These are phyloP conservation scores for Gracilaria caudata DNA, from an alignment of 23 red algal genomes.

Conservation along the genomic window DNA sequence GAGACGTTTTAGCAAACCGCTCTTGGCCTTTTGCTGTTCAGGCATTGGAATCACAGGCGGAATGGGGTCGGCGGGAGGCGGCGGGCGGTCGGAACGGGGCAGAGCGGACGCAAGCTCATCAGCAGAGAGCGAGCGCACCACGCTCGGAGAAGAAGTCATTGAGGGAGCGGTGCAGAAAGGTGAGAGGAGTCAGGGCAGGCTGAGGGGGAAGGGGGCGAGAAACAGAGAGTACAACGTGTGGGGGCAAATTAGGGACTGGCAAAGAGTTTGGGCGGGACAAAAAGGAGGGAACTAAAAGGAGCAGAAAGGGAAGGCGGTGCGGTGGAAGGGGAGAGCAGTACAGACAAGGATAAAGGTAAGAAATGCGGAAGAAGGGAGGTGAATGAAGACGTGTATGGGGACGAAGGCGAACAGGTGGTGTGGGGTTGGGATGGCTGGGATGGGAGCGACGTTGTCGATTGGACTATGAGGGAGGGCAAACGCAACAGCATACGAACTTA, in stretches of 20 bases:
- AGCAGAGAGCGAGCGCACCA: constrained; percentile 75
- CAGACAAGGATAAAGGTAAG: not conserved
- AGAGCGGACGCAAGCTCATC: constrained; percentile 63
- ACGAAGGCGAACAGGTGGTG: not conserved
- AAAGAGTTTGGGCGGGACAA: not conserved
- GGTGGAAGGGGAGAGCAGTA: not conserved
- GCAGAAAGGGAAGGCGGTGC: not conserved
- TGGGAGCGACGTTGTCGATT: not conserved
- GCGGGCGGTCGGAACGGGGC: constrained; percentile 32
- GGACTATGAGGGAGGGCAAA: not conserved
- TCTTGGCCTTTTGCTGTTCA: constrained; percentile 42
- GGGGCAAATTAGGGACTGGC: not conserved
- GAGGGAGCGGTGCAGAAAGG: not conserved
- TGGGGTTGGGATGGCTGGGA: not conserved
- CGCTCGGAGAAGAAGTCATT: constrained; percentile 53
- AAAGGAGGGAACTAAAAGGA: not conserved
- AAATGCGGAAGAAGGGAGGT: not conserved
- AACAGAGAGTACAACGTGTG: not conserved
- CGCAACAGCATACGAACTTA: constrained; percentile 10
- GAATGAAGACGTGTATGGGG: not conserved
- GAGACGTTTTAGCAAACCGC: constrained; percentile 57
- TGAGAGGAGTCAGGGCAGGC: constrained; percentile 3
- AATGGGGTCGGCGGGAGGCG: constrained; percentile 33
- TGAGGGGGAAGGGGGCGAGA: not conserved
- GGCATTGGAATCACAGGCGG: constrained; percentile 43